Percentiles rank a stretch among this genome's conserved stretches.
Evolutionary conservation across 352 stramenopile genomes (phyloP).

Genomic region (Phytopythium cucurbitacearum): DNA sequence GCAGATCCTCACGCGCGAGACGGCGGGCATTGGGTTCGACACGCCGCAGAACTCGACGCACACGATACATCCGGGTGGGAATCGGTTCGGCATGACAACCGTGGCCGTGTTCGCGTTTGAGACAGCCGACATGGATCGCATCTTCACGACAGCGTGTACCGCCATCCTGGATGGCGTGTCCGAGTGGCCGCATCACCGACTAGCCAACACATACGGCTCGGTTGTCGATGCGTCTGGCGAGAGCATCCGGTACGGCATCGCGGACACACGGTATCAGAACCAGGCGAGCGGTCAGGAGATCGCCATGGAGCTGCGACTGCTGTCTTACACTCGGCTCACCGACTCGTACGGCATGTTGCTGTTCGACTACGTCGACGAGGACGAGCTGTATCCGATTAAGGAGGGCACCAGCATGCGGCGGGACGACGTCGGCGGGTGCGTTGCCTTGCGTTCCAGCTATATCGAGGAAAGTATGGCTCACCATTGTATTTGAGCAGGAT

Average conservation of each 20-base stretch:
- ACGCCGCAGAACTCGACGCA: constrained; percentile 15
- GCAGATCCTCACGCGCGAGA: constrained; percentile 22
- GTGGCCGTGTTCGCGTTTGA: constrained; percentile 22
- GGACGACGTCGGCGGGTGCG: constrained; percentile 24
- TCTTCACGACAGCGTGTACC: constrained; percentile 16
- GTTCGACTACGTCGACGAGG: constrained; percentile 30
- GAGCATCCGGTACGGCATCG: constrained; percentile 23
- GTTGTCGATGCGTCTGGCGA: constrained; percentile 12
- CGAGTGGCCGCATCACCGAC: constrained; percentile 22
- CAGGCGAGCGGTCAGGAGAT: constrained; percentile 17
- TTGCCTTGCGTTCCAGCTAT: constrained; percentile 20
- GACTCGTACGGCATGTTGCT: constrained; percentile 20
- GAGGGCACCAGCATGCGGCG: constrained; percentile 12
- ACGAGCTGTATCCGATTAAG: constrained; percentile 19
- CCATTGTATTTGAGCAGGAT: constrained; percentile 13
- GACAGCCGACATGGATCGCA: constrained; percentile 17
- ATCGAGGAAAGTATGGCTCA: not conserved
- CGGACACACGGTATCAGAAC: constrained; percentile 17
- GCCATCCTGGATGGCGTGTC: constrained; percentile 19
- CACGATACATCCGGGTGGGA: constrained; percentile 13
- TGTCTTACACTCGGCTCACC: constrained; percentile 22
- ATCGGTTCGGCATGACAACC: constrained; percentile 25
- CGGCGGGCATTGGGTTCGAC: constrained; percentile 8
- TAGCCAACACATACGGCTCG: constrained; percentile 14
- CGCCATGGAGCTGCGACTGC: constrained; percentile 15